Evolutionary conservation across 257 asterid species (phyloP).

Genomic region (Solanum sejunctum): DNA sequence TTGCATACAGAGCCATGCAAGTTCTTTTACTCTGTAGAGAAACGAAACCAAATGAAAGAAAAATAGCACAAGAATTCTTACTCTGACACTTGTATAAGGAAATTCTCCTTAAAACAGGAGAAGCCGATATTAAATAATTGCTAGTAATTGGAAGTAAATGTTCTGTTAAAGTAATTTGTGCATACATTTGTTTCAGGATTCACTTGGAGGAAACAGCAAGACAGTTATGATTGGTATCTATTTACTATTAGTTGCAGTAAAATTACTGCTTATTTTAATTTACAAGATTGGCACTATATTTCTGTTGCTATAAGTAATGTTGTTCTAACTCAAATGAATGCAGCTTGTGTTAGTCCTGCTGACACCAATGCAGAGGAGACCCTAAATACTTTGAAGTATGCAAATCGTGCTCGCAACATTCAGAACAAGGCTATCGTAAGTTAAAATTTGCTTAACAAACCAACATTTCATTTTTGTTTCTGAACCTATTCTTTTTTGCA

Average conservation of each 20-base stretch:
- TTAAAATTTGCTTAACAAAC: neutral
- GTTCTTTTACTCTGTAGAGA: neutral
- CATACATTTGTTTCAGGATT: constrained; percentile 46
- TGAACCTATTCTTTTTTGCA: constrained; percentile 6
- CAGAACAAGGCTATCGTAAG: constrained; percentile 94
- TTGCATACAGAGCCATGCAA: neutral
- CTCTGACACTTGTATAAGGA: neutral
- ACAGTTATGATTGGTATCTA: constrained; percentile 92
- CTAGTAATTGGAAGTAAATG: neutral
- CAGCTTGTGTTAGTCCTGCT: constrained; percentile 94
- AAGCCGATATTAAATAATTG: neutral
- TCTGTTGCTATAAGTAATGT: neutral
- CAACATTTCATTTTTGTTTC: neutral
- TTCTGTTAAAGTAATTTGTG: constrained; percentile 5
- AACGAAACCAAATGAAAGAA: neutral
- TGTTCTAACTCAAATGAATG: neutral
- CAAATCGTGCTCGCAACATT: constrained; percentile 91
- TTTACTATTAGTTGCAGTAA: neutral
- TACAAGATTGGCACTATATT: neutral
- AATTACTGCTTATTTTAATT: neutral
- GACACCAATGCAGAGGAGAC: constrained; percentile 96
- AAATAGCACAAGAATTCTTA: neutral
- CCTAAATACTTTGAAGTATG: constrained; percentile 81
- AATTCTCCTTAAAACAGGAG: neutral
- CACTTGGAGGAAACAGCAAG: constrained; percentile 96